phyloP scores from a whole-genome alignment of 148 eudicot species.

The Beta vulgaris region DNA sequence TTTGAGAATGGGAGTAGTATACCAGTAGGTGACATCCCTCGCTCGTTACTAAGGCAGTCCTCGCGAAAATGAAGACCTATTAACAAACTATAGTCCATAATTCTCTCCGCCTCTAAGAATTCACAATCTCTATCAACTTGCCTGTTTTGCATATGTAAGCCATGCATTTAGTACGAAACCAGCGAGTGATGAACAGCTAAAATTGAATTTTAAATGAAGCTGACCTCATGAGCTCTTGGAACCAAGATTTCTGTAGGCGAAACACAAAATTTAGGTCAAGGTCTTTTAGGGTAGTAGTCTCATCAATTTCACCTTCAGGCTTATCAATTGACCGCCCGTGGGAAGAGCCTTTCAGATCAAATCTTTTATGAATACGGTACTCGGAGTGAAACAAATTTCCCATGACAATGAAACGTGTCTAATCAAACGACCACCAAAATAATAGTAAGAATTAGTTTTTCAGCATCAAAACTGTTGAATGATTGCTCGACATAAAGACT shows the following conservation, averaged over 20 bases:
- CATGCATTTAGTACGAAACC: slow-evolving; percentile 6
- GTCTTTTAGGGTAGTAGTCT: slow-evolving; percentile 92
- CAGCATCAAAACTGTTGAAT: not conserved
- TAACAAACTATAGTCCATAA: slow-evolving; percentile 48
- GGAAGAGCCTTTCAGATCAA: slow-evolving; percentile 93
- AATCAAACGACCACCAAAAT: slow-evolving; percentile 8
- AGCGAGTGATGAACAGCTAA: not conserved
- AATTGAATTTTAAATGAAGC: slow-evolving; percentile 22
- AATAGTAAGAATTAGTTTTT: slow-evolving; percentile 14
- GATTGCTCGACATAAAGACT: not conserved
- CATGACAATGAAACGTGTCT: slow-evolving; percentile 97
- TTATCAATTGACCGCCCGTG: slow-evolving; percentile 85
- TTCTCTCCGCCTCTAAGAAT: slow-evolving; percentile 46
- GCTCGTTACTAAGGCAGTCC: slow-evolving; percentile 30
- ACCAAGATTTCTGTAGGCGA: slow-evolving; percentile 75
- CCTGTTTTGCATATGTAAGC: slow-evolving; percentile 20
- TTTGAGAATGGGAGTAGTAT: not conserved
- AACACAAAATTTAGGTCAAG: slow-evolving; percentile 90
- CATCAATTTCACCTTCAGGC: slow-evolving; percentile 88
- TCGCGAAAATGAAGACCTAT: slow-evolving; percentile 49
- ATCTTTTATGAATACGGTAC: slow-evolving; percentile 82
- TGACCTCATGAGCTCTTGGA: slow-evolving; percentile 85
- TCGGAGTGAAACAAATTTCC: slow-evolving; percentile 92
- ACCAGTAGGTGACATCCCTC: slow-evolving; percentile 36
- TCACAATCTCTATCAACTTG: slow-evolving; percentile 50